Evolutionary conservation across 176 grass and related monocot genomes (phyloP), one percentile per base, ranked within the genome.

Genomic region (Typha latifolia): DNA sequence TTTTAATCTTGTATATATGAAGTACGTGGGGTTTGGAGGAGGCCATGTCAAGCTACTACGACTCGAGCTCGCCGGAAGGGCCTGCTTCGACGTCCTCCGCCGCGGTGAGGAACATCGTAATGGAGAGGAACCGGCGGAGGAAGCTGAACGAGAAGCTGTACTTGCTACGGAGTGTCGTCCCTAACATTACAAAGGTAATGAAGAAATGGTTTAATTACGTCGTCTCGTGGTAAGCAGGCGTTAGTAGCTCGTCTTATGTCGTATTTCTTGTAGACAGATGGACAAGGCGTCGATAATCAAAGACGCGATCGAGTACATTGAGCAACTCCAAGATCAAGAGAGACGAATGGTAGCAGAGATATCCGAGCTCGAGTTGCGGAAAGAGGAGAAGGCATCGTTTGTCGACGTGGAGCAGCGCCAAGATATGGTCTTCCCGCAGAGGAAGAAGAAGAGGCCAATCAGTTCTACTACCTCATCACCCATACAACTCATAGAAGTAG

Each of bases 91-190:
- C 14, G 21, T 59, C 47, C 2, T 62, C 37, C 37, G 21, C 48
- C 15, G 47, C 29, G 14, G 55, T 3, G 49, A 90, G 84, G 76
- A 82, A 85, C 72, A 84, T 89, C 61, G 14, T 82, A 13, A 84
- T 82, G 78, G 90, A 94, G 49, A 75, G 90, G 52, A 86, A 94
- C 6, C 75, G 90, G 12, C 85, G 90, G 27, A 84, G 78, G 47
- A 94, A 83, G 77, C 73, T 94, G 12, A 94, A 94, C 22, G 85
- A 94, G 74, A 88, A 89, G 72, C 79, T 94, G 47, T 94, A 94
- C 63, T 48, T 70, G 11, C 82, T 94, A 2, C 79, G 90, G 51
- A 94, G 85, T 57, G 77, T 94, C 12, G 90, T 94, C 57, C 90
- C 90, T 37, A 94, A 86, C 68, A 94, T 94, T 57, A 86, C 90